Percentiles rank a stretch among this genome's conserved stretches.
These are phyloP conservation scores for Ulota crispa DNA, from an alignment of 225 moss, liverwort and hornwort genomes.

Conservation along the genomic window DNA sequence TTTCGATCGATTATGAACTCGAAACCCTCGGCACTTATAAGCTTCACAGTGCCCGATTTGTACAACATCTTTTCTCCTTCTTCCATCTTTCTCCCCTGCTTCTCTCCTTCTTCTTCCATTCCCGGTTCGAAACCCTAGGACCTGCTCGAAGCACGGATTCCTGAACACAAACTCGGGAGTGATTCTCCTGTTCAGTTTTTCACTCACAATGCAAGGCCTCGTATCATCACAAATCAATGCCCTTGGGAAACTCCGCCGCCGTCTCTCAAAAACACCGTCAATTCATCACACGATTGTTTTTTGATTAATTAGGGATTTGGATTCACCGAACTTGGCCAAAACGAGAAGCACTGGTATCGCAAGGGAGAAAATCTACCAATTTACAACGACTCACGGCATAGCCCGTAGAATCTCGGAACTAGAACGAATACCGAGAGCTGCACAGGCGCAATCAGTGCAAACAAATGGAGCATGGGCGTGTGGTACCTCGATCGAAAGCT, in stretches of 20 bases:
- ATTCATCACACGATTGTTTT: not conserved
- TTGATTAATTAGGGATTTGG: too few relatives aligned
- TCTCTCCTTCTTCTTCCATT: conserved; percentile 15
- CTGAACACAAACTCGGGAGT: not conserved
- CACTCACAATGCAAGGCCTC: conserved; percentile 7
- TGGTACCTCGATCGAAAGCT: conserved; percentile 16
- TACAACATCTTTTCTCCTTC: conserved; percentile 49
- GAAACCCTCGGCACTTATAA: conserved; percentile 86
- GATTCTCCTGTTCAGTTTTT: not conserved
- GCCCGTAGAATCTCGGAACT: not conserved
- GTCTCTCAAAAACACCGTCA: not conserved
- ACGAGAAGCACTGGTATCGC: not conserved
- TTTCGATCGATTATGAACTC: conserved; percentile 86
- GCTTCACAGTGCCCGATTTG: conserved; percentile 80
- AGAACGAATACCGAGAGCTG: not conserved
- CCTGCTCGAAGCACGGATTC: not conserved
- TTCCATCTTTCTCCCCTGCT: conserved; percentile 13
- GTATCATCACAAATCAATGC: not conserved
- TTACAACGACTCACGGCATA: not conserved
- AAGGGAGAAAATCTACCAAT: not conserved
- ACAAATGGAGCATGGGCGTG: not conserved
- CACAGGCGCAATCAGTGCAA: not conserved
- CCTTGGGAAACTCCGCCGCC: not conserved
- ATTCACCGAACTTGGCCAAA: not conserved
- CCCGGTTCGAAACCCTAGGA: not conserved